A percentile compares a stretch with the other conserved stretches of the same genome.
Conservation (phyloP, 2,329 filamentous ascomycete genomes). For the Aureobasidium vineae region DNA sequence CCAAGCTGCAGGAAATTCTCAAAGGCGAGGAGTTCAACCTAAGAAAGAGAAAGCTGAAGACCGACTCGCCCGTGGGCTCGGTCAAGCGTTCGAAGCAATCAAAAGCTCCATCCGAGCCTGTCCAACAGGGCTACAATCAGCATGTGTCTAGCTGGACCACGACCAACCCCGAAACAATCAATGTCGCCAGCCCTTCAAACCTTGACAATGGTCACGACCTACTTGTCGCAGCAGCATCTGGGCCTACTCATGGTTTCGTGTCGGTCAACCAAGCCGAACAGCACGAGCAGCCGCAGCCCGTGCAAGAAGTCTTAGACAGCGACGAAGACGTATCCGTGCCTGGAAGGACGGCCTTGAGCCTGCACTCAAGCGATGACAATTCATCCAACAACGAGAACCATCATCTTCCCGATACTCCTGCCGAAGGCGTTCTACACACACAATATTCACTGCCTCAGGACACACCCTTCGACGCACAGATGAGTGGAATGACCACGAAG, state of each 20-base stretch:
- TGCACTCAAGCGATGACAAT: slow-evolving; percentile 2
- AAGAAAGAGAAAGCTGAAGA: not conserved
- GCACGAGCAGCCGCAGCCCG: not conserved
- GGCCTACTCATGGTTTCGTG: not conserved
- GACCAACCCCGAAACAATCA: not conserved
- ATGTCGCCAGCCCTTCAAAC: not conserved
- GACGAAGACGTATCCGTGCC: not conserved
- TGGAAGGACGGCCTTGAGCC: not conserved
- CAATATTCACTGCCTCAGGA: slow-evolving; percentile 18
- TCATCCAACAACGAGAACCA: not conserved
- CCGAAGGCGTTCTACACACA: not conserved
- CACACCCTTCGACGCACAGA: not conserved
- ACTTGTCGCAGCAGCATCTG: slow-evolving; percentile 10
- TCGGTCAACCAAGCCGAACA: not conserved
- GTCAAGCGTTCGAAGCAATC: not conserved
- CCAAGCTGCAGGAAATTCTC: not conserved
- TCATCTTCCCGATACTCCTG: not conserved
- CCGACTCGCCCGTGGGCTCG: not conserved
- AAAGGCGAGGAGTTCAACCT: not conserved
- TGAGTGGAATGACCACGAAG: not conserved
- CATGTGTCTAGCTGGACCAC: slow-evolving; percentile 2
- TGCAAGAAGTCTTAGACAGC: not conserved
- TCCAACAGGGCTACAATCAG: not conserved
- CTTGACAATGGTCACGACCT: not conserved
- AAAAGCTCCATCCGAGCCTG: not conserved